Evolutionary conservation across 371 early-diverging fungal species (phyloP).

Genomic region (Mortierella sp.): DNA sequence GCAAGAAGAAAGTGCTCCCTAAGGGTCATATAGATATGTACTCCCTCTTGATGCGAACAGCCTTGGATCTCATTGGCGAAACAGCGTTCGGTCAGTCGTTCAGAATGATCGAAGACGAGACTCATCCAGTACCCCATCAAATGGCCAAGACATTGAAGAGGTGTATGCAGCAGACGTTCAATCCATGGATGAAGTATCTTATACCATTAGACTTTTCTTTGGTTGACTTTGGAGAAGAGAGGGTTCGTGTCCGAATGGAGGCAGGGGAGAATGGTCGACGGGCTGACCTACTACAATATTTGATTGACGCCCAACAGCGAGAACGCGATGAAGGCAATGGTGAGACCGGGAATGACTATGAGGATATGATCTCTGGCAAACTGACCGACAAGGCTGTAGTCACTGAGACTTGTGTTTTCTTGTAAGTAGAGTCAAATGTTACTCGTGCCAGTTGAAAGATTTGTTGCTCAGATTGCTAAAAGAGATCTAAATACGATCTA

Average conservation of each 20-base stretch:
- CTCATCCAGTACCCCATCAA: conserved; percentile 50
- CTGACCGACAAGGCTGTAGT: conserved; percentile 6
- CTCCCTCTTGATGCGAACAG: conserved; percentile 50
- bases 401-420: conserved; percentile 2
- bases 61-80: conserved; percentile 62
- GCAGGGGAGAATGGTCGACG: conserved; percentile 13
- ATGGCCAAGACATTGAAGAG: conserved; percentile 13
- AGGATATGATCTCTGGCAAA: conserved; percentile 18
- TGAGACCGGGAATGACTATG: conserved; percentile 21
- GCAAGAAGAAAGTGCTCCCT: neutral
- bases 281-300: conserved; percentile 34
- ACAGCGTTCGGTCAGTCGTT: conserved; percentile 62
- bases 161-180: conserved; percentile 6
- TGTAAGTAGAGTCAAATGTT: neutral
- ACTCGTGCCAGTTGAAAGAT: neutral
- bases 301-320: conserved; percentile 23
- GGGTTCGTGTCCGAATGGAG: neutral
- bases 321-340: conserved; percentile 19
- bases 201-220: conserved; percentile 2
- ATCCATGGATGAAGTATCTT: conserved; percentile 2
- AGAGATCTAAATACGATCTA: neutral
- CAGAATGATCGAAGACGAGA: conserved; percentile 56
- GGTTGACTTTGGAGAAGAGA: neutral
- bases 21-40: conserved; percentile 48
- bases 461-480: neutral